These are phyloP conservation scores for Cadophora sp. DNA, from an alignment of 2,329 filamentous ascomycete genomes.

Conservation along the genomic window DNA sequence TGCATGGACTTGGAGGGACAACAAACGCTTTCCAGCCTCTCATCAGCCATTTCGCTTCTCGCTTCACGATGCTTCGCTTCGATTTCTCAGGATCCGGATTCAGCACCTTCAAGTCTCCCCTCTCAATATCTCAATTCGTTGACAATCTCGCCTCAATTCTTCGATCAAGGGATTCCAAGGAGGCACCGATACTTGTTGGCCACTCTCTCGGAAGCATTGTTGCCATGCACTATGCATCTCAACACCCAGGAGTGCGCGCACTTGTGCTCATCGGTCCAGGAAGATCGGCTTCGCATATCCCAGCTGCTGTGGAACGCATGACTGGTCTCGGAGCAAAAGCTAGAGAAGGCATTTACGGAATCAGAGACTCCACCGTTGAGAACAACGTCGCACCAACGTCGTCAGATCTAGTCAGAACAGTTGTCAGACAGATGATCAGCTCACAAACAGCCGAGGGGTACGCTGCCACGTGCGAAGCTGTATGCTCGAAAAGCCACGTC, in stretches of 20 bases:
- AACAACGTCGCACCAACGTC: conserved; percentile 43
- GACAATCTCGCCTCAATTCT: conserved; percentile 29
- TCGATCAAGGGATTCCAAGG: conserved; percentile 14
- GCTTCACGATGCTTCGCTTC: conserved; percentile 33
- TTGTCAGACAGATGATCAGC: conserved; percentile 43
- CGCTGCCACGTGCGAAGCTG: conserved; percentile 43
- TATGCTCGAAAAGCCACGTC: conserved; percentile 41
- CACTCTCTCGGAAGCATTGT: conserved; percentile 48
- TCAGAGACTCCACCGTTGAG: conserved; percentile 39
- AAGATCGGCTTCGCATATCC: conserved; percentile 43
- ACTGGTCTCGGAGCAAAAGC: conserved; percentile 40
- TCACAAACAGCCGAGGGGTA: conserved; percentile 44
- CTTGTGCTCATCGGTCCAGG: conserved; percentile 45
- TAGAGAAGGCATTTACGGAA: conserved; percentile 41
- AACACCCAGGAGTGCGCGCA: conserved; percentile 38
- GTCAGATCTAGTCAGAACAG: conserved; percentile 32
- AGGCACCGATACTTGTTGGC: conserved; percentile 41
- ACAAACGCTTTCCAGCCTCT: conserved; percentile 34
- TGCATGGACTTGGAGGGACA: conserved; percentile 40
- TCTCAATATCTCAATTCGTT: conserved; percentile 30
- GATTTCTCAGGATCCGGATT: conserved; percentile 33
- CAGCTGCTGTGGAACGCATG: conserved; percentile 44
- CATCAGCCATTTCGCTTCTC: conserved; percentile 28
- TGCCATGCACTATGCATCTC: conserved; percentile 47
- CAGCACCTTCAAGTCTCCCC: conserved; percentile 30